Evolutionary conservation across 2,329 filamentous ascomycete genomes (phyloP).

Genomic region (Bipolaris bicolor): DNA sequence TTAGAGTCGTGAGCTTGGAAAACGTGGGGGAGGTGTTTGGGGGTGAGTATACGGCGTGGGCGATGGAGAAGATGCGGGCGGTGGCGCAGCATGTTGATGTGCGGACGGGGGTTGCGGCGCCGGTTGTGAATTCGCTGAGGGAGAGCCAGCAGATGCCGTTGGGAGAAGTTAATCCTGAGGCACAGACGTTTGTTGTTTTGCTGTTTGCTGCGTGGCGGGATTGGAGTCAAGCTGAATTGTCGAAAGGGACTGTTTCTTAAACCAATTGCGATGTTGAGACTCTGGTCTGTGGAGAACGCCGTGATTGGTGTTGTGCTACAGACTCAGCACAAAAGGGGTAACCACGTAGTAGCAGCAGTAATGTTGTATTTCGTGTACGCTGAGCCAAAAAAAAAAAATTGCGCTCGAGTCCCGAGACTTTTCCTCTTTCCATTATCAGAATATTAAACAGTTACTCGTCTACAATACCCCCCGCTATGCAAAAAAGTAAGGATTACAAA

Average conservation of each 20-base stretch:
- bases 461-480: too few species aligned
- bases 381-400: too few species aligned
- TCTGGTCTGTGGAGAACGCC: too few species aligned
- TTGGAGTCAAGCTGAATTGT: conserved; percentile 20
- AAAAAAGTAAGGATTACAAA: too few species aligned
- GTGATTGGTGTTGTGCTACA: too few species aligned
- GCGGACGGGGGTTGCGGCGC: conserved; percentile 47
- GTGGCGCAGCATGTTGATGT: conserved; percentile 47
- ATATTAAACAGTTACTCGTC: too few species aligned
- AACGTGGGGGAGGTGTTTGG: conserved; percentile 35
- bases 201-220: conserved; percentile 54
- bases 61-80: conserved; percentile 48
- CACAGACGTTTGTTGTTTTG: conserved; percentile 53
- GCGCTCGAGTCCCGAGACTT: too few species aligned
- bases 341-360: too few species aligned
- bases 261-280: too few species aligned
- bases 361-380: too few species aligned
- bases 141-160: conserved; percentile 40
- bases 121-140: conserved; percentile 53
- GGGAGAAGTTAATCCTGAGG: conserved; percentile 49
- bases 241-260: not conserved
- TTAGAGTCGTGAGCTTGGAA: conserved; percentile 49
- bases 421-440: too few species aligned
- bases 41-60: conserved; percentile 51
- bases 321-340: too few species aligned